Base-by-base conservation (phyloP, 306 rosid genomes). In the Casuarina cunninghamiana region DNA sequence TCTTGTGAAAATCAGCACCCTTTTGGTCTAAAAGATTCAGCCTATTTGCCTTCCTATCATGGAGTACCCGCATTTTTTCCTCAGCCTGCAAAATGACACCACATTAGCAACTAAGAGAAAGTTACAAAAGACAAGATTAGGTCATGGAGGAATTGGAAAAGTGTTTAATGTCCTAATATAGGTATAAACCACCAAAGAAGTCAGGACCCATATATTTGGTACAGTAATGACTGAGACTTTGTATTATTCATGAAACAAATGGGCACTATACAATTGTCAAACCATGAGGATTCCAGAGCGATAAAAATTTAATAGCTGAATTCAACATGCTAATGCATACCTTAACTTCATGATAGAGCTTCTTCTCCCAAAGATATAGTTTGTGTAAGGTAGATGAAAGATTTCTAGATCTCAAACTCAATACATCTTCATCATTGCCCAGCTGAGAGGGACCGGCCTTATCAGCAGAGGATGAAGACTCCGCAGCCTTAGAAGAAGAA, bases 351-450 rank as follows among this genome's bases (percentile, higher is more conserved):
- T 85, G 65, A 58, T 76, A 90, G 75, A 96, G 98, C 78, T 96
- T 96, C 98, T 91, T 96, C 88, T 96, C 99, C 98, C 99, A 96
- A 45, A 96, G 95, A 84, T 84, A 80, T 55, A 96, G 81, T 89
- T 96, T 96, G 50, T 85, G 93, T 72, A 96, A 86, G 2, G 98
- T 96, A 37, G 97, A 86, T 57, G 98, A 93, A 71, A 96, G 96
- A 77, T 86, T 87, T 75, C 82, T 86, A 10, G 96, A 83, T 73
- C 90, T 83, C 67, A 78, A 66, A 5, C 15, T 72, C 26, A 76
- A 72, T 68, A 88, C 53, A 60, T 86, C 97, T 83, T 86, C 91
- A 46, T 84, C 84, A 41, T 82, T 53, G 73, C 72, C 84, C 80
- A 78, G 19, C 44, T 76, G 85, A 51, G 87, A 70, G 19, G 87